phyloP scores from a whole-genome alignment of 1,139 yeast genomes.

The Blastobotrys illinoisensis region DNA sequence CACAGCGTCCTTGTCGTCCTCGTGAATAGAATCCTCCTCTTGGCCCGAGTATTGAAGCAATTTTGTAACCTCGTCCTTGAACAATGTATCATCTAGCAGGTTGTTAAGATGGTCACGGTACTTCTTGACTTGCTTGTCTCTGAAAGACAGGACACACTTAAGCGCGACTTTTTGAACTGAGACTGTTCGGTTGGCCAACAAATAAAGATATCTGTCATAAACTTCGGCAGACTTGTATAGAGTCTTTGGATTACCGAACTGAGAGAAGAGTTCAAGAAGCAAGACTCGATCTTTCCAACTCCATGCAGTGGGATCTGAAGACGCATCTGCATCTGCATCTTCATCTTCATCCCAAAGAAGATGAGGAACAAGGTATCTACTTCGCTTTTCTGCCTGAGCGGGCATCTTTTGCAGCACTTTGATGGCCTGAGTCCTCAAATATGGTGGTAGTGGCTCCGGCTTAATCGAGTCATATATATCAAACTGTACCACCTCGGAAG shows the following conservation, averaged over 20 bases:
- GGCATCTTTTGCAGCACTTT: conserved; percentile 50
- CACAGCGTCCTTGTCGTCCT: conserved; percentile 50
- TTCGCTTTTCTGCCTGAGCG: conserved; percentile 58
- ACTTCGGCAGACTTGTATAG: conserved; percentile 50
- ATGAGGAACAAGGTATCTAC: conserved; percentile 49
- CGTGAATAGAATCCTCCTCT: conserved; percentile 46
- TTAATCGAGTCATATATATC: conserved; percentile 3
- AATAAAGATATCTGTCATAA: conserved; percentile 46
- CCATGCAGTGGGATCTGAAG: conserved; percentile 39
- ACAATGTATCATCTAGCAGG: conserved; percentile 73
- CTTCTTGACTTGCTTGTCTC: conserved; percentile 51
- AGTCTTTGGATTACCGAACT: conserved; percentile 58
- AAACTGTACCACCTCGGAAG: conserved; percentile 4
- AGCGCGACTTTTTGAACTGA: conserved; percentile 70
- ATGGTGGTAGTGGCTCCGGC: conserved; percentile 5
- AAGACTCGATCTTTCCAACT: conserved; percentile 55
- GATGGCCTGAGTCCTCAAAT: conserved; percentile 10
- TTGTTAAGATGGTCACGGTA: conserved; percentile 71
- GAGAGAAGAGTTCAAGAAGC: conserved; percentile 56
- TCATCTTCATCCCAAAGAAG: conserved; percentile 28
- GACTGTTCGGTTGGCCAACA: conserved; percentile 58
- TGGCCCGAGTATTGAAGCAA: conserved; percentile 45
- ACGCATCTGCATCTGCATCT: conserved; percentile 19
- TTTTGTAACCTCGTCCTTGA: conserved; percentile 75
- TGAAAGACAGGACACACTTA: conserved; percentile 63